Percentiles rank a stretch among this genome's conserved stretches.
Evolutionary conservation across 345 rosid species (phyloP).

Genomic region (Citrus inodora): DNA sequence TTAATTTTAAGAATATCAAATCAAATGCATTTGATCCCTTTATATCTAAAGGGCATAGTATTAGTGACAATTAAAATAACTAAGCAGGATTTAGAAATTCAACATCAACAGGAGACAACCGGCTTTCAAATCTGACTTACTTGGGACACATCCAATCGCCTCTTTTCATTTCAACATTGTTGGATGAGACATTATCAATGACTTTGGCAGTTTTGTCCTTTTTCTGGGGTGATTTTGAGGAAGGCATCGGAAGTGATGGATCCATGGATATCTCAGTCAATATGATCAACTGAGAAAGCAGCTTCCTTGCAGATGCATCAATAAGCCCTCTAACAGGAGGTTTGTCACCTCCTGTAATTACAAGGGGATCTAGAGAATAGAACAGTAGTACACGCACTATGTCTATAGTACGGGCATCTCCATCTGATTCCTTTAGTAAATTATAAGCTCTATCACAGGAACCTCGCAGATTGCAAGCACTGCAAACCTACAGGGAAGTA

Average conservation of each 20-base stretch:
- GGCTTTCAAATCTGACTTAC: conserved; percentile 44
- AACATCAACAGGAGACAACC: background rate
- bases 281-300: conserved; percentile 67
- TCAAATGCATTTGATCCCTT: background rate
- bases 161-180: conserved; percentile 54
- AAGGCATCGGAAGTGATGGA: conserved; percentile 53
- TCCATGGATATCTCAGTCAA: conserved; percentile 54
- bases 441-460: conserved; percentile 94
- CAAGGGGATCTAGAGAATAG: conserved; percentile 72
- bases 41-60: background rate
- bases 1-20: background rate
- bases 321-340: conserved; percentile 51
- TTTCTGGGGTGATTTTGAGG: conserved; percentile 23
- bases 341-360: conserved; percentile 44
- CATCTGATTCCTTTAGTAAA: conserved; percentile 61
- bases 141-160: conserved; percentile 84
- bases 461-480: conserved; percentile 71
- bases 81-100: background rate
- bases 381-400: conserved; percentile 64
- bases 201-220: conserved; percentile 22
- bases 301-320: conserved; percentile 61
- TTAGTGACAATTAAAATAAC: background rate
- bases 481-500: conserved; percentile 57
- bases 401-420: conserved; percentile 79
- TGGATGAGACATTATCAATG: conserved; percentile 22